Conservation (phyloP, 371 early-diverging fungal genomes). For the Sporodiniella umbellata region DNA sequence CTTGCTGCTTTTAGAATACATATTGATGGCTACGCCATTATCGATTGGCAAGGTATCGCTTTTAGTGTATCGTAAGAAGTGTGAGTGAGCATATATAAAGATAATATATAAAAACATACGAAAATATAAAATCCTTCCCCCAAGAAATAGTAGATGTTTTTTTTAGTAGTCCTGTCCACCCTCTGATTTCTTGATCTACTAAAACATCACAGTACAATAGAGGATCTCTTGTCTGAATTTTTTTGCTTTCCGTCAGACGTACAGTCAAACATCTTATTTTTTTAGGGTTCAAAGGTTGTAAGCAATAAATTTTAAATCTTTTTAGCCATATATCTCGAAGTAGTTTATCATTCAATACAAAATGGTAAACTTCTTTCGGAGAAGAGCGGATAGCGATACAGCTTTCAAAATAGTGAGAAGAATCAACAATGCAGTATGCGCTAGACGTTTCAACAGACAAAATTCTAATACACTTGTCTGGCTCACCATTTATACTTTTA, state of each 20-base stretch:
- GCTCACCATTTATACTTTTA: slow-evolving; percentile 15
- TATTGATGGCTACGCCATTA: slow-evolving; percentile 45
- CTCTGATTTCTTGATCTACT: slow-evolving; percentile 52
- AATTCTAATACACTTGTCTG: slow-evolving; percentile 21
- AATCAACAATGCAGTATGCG: slow-evolving; percentile 44
- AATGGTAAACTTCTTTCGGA: slow-evolving; percentile 44
- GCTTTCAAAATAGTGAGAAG: slow-evolving; percentile 47
- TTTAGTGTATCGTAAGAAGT: not conserved
- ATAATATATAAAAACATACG: slow-evolving; percentile 16
- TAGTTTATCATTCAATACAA: slow-evolving; percentile 41
- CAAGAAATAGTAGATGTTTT: slow-evolving; percentile 39
- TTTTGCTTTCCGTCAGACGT: slow-evolving; percentile 47
- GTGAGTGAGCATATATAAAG: too few species aligned
- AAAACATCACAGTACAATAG: slow-evolving; percentile 43
- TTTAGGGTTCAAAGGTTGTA: slow-evolving; percentile 22
- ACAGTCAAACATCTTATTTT: slow-evolving; percentile 36
- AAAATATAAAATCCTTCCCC: slow-evolving; percentile 45
- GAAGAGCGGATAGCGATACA: slow-evolving; percentile 50
- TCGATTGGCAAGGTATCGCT: slow-evolving; percentile 39
- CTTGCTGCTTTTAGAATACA: slow-evolving; percentile 37
- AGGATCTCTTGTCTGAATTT: slow-evolving; percentile 28
- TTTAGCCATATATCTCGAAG: slow-evolving; percentile 56
- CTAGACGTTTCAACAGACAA: slow-evolving; percentile 30
- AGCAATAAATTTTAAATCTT: slow-evolving; percentile 40
- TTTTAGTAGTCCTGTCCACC: slow-evolving; percentile 37